Evolutionary conservation across 352 stramenopile genomes (phyloP).

Genomic region (Phytophthora hybrid): DNA sequence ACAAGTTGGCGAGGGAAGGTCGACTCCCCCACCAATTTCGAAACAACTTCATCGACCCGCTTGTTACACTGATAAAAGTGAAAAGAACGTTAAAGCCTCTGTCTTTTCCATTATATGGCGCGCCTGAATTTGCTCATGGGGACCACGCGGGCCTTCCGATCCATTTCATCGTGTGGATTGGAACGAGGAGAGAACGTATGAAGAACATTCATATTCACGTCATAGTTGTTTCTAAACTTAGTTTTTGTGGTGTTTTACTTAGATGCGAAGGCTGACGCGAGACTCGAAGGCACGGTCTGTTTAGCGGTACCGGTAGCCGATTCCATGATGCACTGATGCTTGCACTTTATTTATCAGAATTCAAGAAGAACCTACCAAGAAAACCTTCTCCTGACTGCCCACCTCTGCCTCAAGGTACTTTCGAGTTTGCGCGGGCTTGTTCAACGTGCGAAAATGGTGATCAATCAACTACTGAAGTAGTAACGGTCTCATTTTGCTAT

Average conservation of each 20-base stretch:
- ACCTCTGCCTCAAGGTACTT: neutral
- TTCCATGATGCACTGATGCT: neutral
- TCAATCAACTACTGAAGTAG: too few relatives aligned
- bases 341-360: neutral
- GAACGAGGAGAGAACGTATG: neutral
- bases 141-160: neutral
- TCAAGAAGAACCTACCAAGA: neutral
- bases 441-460: too few relatives aligned
- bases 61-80: neutral
- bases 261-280: neutral
- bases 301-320: neutral
- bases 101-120: neutral
- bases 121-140: neutral
- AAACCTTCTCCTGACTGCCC: neutral
- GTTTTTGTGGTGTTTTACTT: neutral
- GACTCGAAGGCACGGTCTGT: neutral
- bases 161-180: neutral
- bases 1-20: neutral
- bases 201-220: too few relatives aligned
- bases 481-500: too few relatives aligned
- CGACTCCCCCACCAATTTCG: neutral
- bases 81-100: neutral
- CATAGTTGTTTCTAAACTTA: neutral
- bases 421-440: too few relatives aligned
- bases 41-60: neutral